Evolutionary conservation across 805 yeast species (phyloP).

Genomic region (Saccharomycopsis sp.): DNA sequence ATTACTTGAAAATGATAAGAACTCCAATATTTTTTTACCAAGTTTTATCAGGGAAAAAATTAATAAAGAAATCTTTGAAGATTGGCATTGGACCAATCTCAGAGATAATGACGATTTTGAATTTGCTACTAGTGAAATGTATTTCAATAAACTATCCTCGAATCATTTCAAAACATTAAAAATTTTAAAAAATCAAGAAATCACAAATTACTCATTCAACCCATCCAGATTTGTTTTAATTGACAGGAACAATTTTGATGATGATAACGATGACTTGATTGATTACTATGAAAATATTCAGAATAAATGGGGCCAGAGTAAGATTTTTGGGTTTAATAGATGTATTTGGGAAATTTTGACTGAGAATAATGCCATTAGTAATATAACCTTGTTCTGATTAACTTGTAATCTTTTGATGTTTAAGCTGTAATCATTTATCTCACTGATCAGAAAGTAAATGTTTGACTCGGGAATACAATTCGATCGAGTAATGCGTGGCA

Average conservation of each 20-base stretch:
- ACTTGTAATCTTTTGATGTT: too few species aligned
- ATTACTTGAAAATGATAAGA: neutral
- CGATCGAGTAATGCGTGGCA: too few species aligned
- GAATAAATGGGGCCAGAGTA: conserved; percentile 14
- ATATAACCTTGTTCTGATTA: conserved; percentile 13
- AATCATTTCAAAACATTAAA: conserved; percentile 1
- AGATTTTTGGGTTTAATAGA: conserved; percentile 11
- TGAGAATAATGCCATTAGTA: conserved; percentile 10
- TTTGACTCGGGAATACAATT: too few species aligned
- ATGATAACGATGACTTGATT: neutral
- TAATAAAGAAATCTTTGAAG: too few species aligned
- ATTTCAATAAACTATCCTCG: conserved; percentile 9
- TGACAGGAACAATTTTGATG: conserved; percentile 11
- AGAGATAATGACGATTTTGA: too few species aligned
- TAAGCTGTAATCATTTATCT: too few species aligned
- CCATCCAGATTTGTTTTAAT: conserved; percentile 11
- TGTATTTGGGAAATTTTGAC: conserved; percentile 17
- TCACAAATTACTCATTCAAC: conserved; percentile 1
- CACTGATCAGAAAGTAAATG: too few species aligned
- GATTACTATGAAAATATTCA: neutral
- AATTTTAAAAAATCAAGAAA: too few species aligned
- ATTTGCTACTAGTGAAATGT: conserved; percentile 16
- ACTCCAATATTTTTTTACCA: conserved; percentile 5
- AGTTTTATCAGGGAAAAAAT: neutral
- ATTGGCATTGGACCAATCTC: conserved; percentile 9